Conservation (phyloP, 1,139 yeast genomes). For the Protomyces arabidopsidicola region DNA sequence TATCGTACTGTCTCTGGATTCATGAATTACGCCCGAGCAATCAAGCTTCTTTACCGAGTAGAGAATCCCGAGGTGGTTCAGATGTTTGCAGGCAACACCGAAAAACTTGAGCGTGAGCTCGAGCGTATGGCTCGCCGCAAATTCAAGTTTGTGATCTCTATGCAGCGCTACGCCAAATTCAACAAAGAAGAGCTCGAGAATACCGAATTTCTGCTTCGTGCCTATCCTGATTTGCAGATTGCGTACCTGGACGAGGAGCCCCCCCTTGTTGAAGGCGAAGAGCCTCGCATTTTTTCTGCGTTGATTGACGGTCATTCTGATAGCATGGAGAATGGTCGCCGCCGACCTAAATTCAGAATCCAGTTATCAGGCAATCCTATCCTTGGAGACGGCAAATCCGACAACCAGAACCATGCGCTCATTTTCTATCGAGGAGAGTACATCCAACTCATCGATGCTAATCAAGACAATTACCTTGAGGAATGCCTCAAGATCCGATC, state of each 20-base stretch:
- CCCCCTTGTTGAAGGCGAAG: slow-evolving; percentile 88
- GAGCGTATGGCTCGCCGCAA: slow-evolving; percentile 99
- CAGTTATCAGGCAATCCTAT: slow-evolving; percentile 98
- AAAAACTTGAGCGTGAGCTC: slow-evolving; percentile 85
- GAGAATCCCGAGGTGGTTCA: slow-evolving; percentile 98
- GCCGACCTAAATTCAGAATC: slow-evolving; percentile 97
- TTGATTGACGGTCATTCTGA: slow-evolving; percentile 98
- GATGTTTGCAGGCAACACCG: slow-evolving; percentile 98
- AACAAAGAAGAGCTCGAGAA: slow-evolving; percentile 97
- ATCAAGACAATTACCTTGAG: slow-evolving; percentile 96
- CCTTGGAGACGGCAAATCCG: slow-evolving; percentile 99
- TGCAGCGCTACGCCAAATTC: slow-evolving; percentile 97
- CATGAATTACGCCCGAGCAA: slow-evolving; percentile 98
- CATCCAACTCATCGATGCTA: slow-evolving; percentile 95
- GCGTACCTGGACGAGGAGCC: slow-evolving; percentile 96
- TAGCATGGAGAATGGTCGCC: slow-evolving; percentile 93
- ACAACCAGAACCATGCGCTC: slow-evolving; percentile 94
- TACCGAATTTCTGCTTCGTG: slow-evolving; percentile 95
- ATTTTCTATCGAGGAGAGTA: slow-evolving; percentile 99
- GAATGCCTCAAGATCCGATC: slow-evolving; percentile 97
- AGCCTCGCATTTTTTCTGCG: slow-evolving; percentile 94
- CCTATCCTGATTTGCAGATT: slow-evolving; percentile 97
- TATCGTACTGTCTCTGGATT: slow-evolving; percentile 98
- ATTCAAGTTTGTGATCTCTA: slow-evolving; percentile 92
- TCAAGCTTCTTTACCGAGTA: slow-evolving; percentile 92